These are phyloP conservation scores for Penicillium silybi DNA, from an alignment of 495 filamentous ascomycete genomes.

Conservation along the genomic window DNA sequence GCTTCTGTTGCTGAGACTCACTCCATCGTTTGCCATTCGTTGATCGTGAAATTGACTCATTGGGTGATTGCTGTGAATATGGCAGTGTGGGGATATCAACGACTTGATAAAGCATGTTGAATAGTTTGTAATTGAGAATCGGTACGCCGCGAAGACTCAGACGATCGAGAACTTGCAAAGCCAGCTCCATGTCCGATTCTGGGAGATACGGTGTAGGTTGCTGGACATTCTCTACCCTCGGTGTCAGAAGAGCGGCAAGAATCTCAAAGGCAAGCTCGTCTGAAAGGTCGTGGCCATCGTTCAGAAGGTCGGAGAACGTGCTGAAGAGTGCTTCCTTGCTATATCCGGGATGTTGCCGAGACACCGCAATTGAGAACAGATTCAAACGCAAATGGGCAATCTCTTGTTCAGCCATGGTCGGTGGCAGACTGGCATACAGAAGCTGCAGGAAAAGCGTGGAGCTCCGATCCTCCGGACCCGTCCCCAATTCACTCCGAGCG, in stretches of 20 bases:
- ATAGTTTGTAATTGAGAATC: constrained; percentile 41
- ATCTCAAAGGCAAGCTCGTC: constrained; percentile 32
- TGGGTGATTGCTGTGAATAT: not conserved
- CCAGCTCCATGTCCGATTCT: constrained; percentile 32
- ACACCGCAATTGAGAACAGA: constrained; percentile 35
- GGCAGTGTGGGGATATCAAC: constrained; percentile 16
- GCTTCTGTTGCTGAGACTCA: constrained; percentile 13
- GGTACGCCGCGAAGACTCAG: constrained; percentile 42
- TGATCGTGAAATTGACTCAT: not conserved
- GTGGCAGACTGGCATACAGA: constrained; percentile 36
- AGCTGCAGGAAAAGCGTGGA: constrained; percentile 49
- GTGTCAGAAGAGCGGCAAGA: constrained; percentile 35
- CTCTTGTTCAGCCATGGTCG: constrained; percentile 25
- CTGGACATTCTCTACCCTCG: constrained; percentile 5
- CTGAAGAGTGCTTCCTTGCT: constrained; percentile 27
- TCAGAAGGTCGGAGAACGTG: constrained; percentile 27
- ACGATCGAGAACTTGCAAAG: constrained; percentile 43
- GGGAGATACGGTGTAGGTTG: constrained; percentile 10
- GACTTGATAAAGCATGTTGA: constrained; percentile 40
- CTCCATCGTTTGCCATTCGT: constrained; percentile 5
- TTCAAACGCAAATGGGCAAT: constrained; percentile 29
- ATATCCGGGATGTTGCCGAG: constrained; percentile 37
- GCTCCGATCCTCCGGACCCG: constrained; percentile 32
- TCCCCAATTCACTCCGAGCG: constrained; percentile 36
- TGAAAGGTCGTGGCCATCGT: constrained; percentile 32